Conservation (phyloP, 2,329 filamentous ascomycete genomes). For the Emydomyces testavorans region DNA sequence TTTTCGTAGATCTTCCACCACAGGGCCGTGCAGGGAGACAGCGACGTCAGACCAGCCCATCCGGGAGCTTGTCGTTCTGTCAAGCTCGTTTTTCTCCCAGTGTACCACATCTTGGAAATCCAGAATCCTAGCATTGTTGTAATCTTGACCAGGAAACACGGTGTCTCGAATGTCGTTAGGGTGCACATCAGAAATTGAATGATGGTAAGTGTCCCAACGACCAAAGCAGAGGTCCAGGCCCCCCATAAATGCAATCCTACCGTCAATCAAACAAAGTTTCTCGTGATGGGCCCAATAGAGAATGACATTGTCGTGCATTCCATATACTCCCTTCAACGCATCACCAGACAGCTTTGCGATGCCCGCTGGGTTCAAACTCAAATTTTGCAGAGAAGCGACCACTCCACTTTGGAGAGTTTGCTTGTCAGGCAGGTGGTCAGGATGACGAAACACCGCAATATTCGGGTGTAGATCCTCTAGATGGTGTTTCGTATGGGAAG, state of each 20-base stretch:
- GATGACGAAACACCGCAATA: constrained; percentile 82
- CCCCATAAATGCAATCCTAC: constrained; percentile 80
- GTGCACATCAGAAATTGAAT: constrained; percentile 76
- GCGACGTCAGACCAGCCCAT: constrained; percentile 98
- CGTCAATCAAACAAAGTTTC: constrained; percentile 93
- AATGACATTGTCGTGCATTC: constrained; percentile 67
- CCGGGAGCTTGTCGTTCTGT: constrained; percentile 78
- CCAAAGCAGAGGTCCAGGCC: constrained; percentile 93
- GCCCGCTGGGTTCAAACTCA: constrained; percentile 44
- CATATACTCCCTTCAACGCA: constrained; percentile 66
- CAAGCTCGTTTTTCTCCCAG: constrained; percentile 87
- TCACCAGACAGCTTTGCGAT: constrained; percentile 58
- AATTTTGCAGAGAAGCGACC: constrained; percentile 44
- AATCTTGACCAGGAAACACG: constrained; percentile 94
- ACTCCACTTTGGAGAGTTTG: constrained; percentile 53
- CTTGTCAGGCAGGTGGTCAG: constrained; percentile 69
- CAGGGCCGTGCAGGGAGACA: constrained; percentile 82
- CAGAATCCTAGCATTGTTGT: constrained; percentile 94
- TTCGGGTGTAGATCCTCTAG: constrained; percentile 91
- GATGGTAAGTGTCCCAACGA: constrained; percentile 80
- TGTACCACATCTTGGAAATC: constrained; percentile 85
- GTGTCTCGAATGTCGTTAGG: constrained; percentile 55
- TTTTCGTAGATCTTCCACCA: constrained; percentile 86
- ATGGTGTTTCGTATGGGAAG: constrained; percentile 83
- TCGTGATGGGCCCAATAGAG: constrained; percentile 99